Conservation (phyloP, 495 filamentous ascomycete species). For the Extremus antarcticus region DNA sequence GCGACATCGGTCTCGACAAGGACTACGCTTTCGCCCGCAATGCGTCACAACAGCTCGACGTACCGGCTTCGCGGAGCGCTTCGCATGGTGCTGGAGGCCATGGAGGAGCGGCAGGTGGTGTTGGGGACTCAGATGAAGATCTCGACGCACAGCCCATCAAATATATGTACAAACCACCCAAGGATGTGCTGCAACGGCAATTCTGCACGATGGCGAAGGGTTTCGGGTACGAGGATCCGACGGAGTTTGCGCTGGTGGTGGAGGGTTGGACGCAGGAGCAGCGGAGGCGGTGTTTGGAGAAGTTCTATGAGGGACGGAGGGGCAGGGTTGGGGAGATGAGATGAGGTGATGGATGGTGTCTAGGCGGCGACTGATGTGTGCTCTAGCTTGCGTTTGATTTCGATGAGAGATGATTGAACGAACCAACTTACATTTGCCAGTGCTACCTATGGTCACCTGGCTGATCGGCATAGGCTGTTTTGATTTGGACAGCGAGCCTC, state of each 20-base stretch:
- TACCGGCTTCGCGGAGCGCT: not conserved
- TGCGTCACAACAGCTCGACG: not conserved
- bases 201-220: slow-evolving; percentile 81
- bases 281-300: slow-evolving; percentile 65
- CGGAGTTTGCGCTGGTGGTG: slow-evolving; percentile 85
- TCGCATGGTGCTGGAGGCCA: no score
- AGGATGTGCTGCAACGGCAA: slow-evolving; percentile 64
- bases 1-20: slow-evolving; percentile 33
- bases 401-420: no score
- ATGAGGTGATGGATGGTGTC: slow-evolving; percentile 1
- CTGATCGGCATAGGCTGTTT: no score
- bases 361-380: no score
- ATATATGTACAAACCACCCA: slow-evolving; percentile 66
- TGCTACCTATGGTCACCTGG: no score
- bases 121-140: slow-evolving; percentile 7
- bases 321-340: not conserved
- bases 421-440: no score
- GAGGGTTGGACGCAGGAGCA: slow-evolving; percentile 88
- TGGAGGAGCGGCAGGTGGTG: not conserved
- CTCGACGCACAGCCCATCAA: slow-evolving; percentile 30
- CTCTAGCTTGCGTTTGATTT: no score
- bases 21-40: slow-evolving; percentile 37
- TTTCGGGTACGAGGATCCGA: slow-evolving; percentile 65
- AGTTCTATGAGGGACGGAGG: slow-evolving; percentile 59
- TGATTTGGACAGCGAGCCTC: no score